Base-by-base conservation (phyloP, 2,329 filamentous ascomycete genomes). In the Waltergamsia citrina region DNA sequence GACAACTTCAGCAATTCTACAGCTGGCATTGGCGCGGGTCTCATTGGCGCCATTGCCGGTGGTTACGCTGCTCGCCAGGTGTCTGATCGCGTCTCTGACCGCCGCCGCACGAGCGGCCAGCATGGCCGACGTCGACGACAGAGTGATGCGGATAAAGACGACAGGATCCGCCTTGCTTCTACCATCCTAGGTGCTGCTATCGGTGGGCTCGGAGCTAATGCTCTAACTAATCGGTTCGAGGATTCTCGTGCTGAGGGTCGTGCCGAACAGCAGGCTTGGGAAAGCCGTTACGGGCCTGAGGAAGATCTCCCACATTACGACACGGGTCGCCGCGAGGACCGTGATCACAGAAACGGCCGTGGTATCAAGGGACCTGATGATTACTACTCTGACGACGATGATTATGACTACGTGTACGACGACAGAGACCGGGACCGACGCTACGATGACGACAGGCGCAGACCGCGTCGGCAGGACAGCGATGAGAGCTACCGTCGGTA, bases 111-210 rank as follows among this genome's bases (percentile, higher is more conserved):
- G 38, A 36, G 40, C 8, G 42, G 11, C n/a, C 26, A 20, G 8
- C 32, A 41, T 29, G 46, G 38, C 19, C 41, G 36, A 18, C 30
- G 35, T n/a, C 40, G 38, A 9, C 38, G 49, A 21, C 50, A 50
- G 31, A 47, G 46, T 17, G 47, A 40, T 19, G 39, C 47, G 7
- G 41, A 43, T 30, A 38, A 43, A 4, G 50, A 51, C 29, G 40
- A 52, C 11, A 46, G 53, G 30, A 53, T 52, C n/a, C 50, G 50
- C 20, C 46, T 52, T n/a, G 48, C 72, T 12, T 64, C 66, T 4
- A 71, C 71, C 8, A 52, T 74, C 8, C 57, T 74, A 4, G 70
- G 71, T 3, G 71, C 69, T 2, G 65, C 71, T 4, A 68, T 71
- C 1, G 70, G 69, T 3, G 70, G 69, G 4, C 55, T 75, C 8